Percentiles rank a stretch among this genome's conserved stretches.
phyloP scores from a whole-genome alignment of 176 grass and related monocot genomes.

The Avena atlantica region DNA sequence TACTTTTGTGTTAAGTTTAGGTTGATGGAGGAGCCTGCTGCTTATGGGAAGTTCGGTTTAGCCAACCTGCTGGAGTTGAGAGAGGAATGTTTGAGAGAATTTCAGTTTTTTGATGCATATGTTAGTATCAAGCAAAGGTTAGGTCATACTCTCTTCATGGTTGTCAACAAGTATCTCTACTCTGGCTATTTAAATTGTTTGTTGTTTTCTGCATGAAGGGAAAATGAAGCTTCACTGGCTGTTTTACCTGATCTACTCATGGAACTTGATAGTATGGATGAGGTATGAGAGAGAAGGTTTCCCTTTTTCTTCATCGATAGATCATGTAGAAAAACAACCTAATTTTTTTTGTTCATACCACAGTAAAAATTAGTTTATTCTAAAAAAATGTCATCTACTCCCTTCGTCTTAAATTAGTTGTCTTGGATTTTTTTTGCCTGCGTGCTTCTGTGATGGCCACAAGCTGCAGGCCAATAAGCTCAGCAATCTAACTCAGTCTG shows the following conservation, averaged over 20 bases:
- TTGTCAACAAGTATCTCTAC: conserved; percentile 9
- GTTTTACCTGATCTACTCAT: conserved; percentile 97
- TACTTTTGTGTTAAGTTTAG: conserved; percentile 61
- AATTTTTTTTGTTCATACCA: not conserved
- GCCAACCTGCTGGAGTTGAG: conserved; percentile 91
- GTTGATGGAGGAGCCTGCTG: conserved; percentile 97
- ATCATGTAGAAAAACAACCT: not conserved
- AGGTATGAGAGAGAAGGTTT: conserved; percentile 58
- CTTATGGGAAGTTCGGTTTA: conserved; percentile 96
- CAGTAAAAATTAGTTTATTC: no score
- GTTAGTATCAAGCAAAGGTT: conserved; percentile 99
- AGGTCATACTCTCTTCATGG: conserved; percentile 23
- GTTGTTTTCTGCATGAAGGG: conserved; percentile 56
- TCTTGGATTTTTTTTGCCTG: not conserved
- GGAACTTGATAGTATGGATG: conserved; percentile 95
- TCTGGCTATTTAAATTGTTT: conserved; percentile 38
- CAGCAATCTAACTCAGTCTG: conserved; percentile 29
- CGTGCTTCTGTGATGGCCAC: not conserved
- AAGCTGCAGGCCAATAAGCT: not conserved
- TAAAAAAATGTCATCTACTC: no score
- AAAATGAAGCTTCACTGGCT: conserved; percentile 98
- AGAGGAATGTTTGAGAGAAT: conserved; percentile 99
- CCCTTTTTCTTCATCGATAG: conserved; percentile 19
- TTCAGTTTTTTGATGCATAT: conserved; percentile 96
- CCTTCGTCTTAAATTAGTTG: no score